These are phyloP conservation scores for Linum lewisii DNA, from an alignment of 345 rosid genomes.

Conservation along the genomic window DNA sequence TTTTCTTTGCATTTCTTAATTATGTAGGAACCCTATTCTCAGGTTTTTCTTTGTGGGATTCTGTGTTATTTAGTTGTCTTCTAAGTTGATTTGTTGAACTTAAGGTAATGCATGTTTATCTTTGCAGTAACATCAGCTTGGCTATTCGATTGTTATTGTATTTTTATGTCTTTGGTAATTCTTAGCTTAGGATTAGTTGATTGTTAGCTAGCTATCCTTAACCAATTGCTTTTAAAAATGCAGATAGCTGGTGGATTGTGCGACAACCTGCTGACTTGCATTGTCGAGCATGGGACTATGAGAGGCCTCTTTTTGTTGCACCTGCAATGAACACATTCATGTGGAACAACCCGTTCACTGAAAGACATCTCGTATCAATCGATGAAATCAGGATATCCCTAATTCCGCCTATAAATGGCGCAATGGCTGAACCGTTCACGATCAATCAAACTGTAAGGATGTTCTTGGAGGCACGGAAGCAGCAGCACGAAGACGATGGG, in stretches of 20 bases:
- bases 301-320: slow-evolving; percentile 69
- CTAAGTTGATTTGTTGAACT: too few relatives aligned
- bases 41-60: too few relatives aligned
- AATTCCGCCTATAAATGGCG: slow-evolving; percentile 81
- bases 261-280: slow-evolving; percentile 81
- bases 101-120: too few relatives aligned
- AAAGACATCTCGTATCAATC: slow-evolving; percentile 61
- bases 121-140: too few relatives aligned
- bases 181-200: not conserved
- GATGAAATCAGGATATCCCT: slow-evolving; percentile 85
- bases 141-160: too few relatives aligned
- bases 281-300: slow-evolving; percentile 93
- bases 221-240: slow-evolving; percentile 2
- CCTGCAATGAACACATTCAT: slow-evolving; percentile 86
- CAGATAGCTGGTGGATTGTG: slow-evolving; percentile 94
- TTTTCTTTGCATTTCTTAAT: too few relatives aligned
- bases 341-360: slow-evolving; percentile 94
- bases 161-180: too few relatives aligned
- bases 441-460: slow-evolving; percentile 74
- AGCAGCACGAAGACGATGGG: slow-evolving; percentile 16
- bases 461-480: slow-evolving; percentile 51
- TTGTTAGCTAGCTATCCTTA: not conserved
- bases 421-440: slow-evolving; percentile 82
- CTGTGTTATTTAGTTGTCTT: too few relatives aligned
- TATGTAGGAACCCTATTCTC: too few relatives aligned